Percentiles rank a stretch among this genome's conserved stretches.
Conservation (phyloP, 352 stramenopile genomes). For the Elongisporangium anandrum region DNA sequence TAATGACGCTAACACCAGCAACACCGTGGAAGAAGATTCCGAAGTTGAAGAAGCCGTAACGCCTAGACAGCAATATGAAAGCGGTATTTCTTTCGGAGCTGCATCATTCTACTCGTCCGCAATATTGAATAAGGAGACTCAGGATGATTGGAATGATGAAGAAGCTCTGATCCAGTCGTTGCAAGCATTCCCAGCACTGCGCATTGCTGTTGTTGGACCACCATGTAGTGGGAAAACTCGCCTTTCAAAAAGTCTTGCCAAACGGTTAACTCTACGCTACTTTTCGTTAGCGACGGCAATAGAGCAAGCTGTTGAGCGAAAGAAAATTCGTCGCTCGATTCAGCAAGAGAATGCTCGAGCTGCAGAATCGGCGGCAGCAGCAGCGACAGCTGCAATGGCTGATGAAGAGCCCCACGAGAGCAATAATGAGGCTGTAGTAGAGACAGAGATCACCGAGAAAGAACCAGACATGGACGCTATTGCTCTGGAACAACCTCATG, state of each 20-base stretch:
- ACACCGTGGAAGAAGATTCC: background rate
- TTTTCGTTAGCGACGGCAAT: conserved; percentile 35
- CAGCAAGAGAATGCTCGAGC: background rate
- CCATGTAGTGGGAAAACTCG: conserved; percentile 54
- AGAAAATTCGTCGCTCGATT: conserved; percentile 2
- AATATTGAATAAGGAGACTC: conserved; percentile 17
- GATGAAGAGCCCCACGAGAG: conserved; percentile 1
- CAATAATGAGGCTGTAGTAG: conserved; percentile 14
- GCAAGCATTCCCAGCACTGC: conserved; percentile 35
- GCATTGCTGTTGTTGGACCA: conserved; percentile 49
- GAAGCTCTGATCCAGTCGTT: conserved; percentile 29
- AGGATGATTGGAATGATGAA: conserved; percentile 41
- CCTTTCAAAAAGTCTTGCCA: conserved; percentile 38
- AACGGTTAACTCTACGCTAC: conserved; percentile 39
- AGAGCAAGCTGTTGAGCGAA: conserved; percentile 32
- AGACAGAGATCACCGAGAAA: background rate
- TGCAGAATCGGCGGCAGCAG: background rate
- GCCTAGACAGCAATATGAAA: background rate
- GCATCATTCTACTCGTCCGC: background rate
- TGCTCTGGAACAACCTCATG: conserved; percentile 1
- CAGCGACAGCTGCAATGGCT: background rate
- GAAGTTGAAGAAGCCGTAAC: background rate
- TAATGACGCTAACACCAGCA: background rate
- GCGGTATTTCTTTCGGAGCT: background rate
- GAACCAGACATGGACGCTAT: background rate